Evolutionary conservation across 2,329 filamentous ascomycete genomes (phyloP).

Genomic region (Sporothrix humicola): DNA sequence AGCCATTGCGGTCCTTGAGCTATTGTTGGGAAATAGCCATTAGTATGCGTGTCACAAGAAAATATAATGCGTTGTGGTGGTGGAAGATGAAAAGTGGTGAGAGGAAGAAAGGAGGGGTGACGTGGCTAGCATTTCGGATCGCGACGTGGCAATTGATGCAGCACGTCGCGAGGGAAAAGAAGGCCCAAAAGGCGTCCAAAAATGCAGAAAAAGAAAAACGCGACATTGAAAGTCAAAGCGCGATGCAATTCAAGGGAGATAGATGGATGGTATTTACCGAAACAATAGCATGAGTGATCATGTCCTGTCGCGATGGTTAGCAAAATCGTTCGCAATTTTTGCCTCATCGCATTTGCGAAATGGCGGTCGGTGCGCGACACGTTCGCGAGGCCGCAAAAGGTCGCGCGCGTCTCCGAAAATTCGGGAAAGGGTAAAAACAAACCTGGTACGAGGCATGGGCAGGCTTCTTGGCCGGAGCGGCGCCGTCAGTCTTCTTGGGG

Average conservation of each 20-base stretch:
- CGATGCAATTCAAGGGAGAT: constrained; percentile 33
- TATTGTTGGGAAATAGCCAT: constrained; percentile 42
- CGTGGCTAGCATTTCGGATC: constrained; percentile 30
- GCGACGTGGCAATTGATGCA: constrained; percentile 33
- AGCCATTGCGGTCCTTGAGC: constrained; percentile 69
- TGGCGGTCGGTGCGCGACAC: constrained; percentile 26
- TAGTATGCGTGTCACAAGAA: constrained; percentile 25
- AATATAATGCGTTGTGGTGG: neutral
- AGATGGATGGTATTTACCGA: constrained; percentile 56
- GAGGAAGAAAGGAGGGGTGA: constrained; percentile 29
- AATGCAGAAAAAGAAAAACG: constrained; percentile 37
- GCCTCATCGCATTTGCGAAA: constrained; percentile 20
- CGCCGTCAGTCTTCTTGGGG: constrained; percentile 61
- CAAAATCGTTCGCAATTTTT: neutral
- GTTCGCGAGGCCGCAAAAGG: neutral
- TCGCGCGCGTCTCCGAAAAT: constrained; percentile 10
- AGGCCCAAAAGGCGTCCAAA: neutral
- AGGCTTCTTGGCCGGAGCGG: constrained; percentile 55
- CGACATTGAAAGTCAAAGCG: constrained; percentile 30
- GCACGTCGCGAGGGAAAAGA: neutral
- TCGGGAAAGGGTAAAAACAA: constrained; percentile 42
- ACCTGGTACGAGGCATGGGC: constrained; percentile 65
- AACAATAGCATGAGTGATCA: constrained; percentile 67
- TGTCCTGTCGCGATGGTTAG: constrained; percentile 53
- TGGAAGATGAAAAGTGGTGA: neutral